A percentile compares a stretch with the other conserved stretches of the same genome.
phyloP scores from a whole-genome alignment of 73 alveolate species.

The Paramecium primaurelia region DNA sequence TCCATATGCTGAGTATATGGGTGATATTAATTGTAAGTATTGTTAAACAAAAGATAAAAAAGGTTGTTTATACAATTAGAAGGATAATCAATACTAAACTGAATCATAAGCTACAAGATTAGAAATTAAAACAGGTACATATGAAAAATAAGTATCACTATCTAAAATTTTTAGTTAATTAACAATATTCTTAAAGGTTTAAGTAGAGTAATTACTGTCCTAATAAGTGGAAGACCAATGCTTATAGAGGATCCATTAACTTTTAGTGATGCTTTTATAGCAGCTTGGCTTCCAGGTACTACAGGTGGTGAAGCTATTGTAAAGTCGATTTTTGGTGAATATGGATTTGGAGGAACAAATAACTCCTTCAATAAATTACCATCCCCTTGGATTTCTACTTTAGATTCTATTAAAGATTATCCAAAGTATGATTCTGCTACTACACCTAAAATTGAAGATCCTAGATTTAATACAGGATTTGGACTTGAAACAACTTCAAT shows the following conservation, averaged over 20 bases:
- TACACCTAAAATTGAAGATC: slow-evolving; percentile 38
- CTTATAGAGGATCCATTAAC: slow-evolving; percentile 11
- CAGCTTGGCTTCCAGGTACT: slow-evolving; percentile 72
- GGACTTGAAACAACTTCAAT: slow-evolving; percentile 16
- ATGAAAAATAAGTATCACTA: background rate
- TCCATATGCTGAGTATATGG: slow-evolving; percentile 72
- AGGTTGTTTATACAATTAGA: slow-evolving; percentile 62
- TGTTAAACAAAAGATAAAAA: slow-evolving; percentile 2
- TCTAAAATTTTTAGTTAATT: background rate
- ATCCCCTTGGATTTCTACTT: slow-evolving; percentile 45
- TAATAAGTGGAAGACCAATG: slow-evolving; percentile 64
- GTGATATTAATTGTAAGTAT: slow-evolving; percentile 62
- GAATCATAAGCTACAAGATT: slow-evolving; percentile 33
- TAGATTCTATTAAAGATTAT: slow-evolving; percentile 45
- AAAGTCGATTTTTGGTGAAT: slow-evolving; percentile 59
- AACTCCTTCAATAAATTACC: slow-evolving; percentile 51
- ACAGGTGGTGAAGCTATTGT: slow-evolving; percentile 68
- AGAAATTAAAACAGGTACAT: slow-evolving; percentile 1
- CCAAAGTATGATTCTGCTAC: slow-evolving; percentile 42
- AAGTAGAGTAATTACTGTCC: slow-evolving; percentile 7
- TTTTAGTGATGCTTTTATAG: slow-evolving; percentile 43
- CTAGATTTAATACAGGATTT: slow-evolving; percentile 20
- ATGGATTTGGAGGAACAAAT: slow-evolving; percentile 35
- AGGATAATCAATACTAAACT: slow-evolving; percentile 50
- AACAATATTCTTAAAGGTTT: background rate